Evolutionary conservation across 768 basidiomycete genomes (phyloP).

Genomic region (Ramaria rubella): DNA sequence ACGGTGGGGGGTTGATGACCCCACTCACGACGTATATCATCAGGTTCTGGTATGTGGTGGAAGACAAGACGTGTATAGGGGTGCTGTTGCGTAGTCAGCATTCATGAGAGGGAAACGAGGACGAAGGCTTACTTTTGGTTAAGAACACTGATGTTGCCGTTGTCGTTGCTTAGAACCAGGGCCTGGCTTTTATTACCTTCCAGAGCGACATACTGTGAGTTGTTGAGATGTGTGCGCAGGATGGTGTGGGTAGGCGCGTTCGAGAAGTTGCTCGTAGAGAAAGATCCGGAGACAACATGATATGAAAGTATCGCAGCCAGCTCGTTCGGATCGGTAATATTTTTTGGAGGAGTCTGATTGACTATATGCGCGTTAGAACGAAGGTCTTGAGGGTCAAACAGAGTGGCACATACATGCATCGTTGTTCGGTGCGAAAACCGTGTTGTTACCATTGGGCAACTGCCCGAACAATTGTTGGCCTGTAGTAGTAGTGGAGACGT

Average conservation of each 20-base stretch:
- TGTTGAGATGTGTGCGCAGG: constrained; percentile 56
- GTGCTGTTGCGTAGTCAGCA: constrained; percentile 17
- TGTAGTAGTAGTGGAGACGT: background rate
- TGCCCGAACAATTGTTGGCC: background rate
- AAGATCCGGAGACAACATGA: constrained; percentile 50
- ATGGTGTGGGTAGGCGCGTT: constrained; percentile 53
- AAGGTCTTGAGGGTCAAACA: background rate
- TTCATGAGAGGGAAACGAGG: background rate
- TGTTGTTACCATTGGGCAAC: constrained; percentile 31
- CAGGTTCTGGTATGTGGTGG: constrained; percentile 35
- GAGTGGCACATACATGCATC: constrained; percentile 41
- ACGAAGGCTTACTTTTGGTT: constrained; percentile 40
- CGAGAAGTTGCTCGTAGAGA: constrained; percentile 37
- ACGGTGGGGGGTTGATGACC: constrained; percentile 48
- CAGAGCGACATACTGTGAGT: constrained; percentile 40
- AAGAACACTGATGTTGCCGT: constrained; percentile 38
- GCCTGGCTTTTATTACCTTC: constrained; percentile 57
- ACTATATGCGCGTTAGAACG: constrained; percentile 13
- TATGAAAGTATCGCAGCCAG: constrained; percentile 49
- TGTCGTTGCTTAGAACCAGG: constrained; percentile 37
- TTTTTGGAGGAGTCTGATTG: constrained; percentile 26
- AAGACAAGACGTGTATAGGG: constrained; percentile 28
- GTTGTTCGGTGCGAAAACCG: constrained; percentile 54
- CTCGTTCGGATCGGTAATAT: constrained; percentile 26
- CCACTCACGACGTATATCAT: constrained; percentile 44